These are phyloP conservation scores for Hemileccinum impolitum DNA, from an alignment of 768 basidiomycete species.

Conservation along the genomic window DNA sequence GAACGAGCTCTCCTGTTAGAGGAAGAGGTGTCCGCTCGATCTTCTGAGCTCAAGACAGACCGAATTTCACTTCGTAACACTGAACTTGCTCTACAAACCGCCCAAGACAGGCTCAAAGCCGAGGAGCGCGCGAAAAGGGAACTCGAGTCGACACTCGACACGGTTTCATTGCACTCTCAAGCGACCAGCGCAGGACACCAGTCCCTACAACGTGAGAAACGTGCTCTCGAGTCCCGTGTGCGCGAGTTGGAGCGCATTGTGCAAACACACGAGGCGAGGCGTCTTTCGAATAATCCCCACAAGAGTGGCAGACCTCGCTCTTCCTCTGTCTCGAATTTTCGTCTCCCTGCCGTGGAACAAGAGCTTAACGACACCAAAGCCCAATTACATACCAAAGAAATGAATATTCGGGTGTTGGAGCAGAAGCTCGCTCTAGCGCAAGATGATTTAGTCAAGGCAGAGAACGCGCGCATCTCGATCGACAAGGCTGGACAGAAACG, in stretches of 20 bases:
- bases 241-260: slow-evolving; percentile 51
- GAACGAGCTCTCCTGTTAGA: slow-evolving; percentile 56
- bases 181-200: slow-evolving; percentile 37
- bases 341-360: slow-evolving; percentile 49
- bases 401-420: slow-evolving; percentile 38
- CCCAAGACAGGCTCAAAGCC: slow-evolving; percentile 49
- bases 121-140: slow-evolving; percentile 50
- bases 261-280: slow-evolving; percentile 35
- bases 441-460: slow-evolving; percentile 44
- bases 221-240: slow-evolving; percentile 51
- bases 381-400: slow-evolving; percentile 42
- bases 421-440: slow-evolving; percentile 51
- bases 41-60: slow-evolving; percentile 58
- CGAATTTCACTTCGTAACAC: slow-evolving; percentile 50
- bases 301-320: slow-evolving; percentile 48
- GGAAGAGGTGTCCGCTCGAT: slow-evolving; percentile 42
- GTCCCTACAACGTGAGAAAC: slow-evolving; percentile 59
- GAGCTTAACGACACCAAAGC: slow-evolving; percentile 50
- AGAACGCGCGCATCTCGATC: slow-evolving; percentile 57
- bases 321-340: slow-evolving; percentile 54
- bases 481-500: slow-evolving; percentile 47
- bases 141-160: slow-evolving; percentile 54
- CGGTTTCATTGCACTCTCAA: slow-evolving; percentile 52
- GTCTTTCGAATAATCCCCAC: slow-evolving; percentile 31
- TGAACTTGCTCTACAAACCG: slow-evolving; percentile 43